phyloP scores from a whole-genome alignment of 257 asterid species.

The Cruciata laevipes region DNA sequence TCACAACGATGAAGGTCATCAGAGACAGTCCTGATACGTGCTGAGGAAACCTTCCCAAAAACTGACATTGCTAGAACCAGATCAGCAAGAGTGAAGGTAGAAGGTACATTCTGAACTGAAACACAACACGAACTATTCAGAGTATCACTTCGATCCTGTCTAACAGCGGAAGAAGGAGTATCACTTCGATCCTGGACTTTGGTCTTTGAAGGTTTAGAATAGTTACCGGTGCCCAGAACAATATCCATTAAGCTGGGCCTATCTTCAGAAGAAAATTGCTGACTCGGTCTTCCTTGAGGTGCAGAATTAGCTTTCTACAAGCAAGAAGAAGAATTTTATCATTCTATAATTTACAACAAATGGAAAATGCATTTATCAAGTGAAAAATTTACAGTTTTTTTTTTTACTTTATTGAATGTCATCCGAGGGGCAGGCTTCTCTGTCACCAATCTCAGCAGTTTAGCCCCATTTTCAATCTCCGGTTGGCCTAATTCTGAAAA shows the following conservation, averaged over 20 bases:
- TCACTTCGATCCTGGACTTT: neutral
- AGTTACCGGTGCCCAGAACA: slow-evolving; percentile 3
- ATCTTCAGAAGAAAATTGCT: slow-evolving; percentile 7
- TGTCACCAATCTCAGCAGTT: slow-evolving; percentile 26
- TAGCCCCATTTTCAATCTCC: slow-evolving; percentile 12
- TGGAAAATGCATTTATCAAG: neutral
- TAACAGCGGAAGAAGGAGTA: neutral
- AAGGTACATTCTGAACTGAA: slow-evolving; percentile 24
- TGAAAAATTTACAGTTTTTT: neutral
- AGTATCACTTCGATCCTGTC: neutral
- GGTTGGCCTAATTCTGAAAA: slow-evolving; percentile 47
- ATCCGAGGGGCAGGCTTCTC: slow-evolving; percentile 25
- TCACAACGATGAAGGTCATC: slow-evolving; percentile 27
- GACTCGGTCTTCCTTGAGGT: slow-evolving; percentile 16
- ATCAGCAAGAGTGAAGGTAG: slow-evolving; percentile 26
- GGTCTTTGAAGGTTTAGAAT: slow-evolving; percentile 10
- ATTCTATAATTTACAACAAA: neutral
- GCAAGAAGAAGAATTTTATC: slow-evolving; percentile 6
- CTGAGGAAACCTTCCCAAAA: slow-evolving; percentile 38
- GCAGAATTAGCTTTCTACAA: slow-evolving; percentile 23
- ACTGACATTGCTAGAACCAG: slow-evolving; percentile 37
- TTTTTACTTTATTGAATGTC: slow-evolving; percentile 18
- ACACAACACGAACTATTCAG: slow-evolving; percentile 14
- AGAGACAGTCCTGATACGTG: slow-evolving; percentile 29
- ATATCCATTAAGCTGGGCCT: slow-evolving; percentile 7